Evolutionary conservation across 768 basidiomycete species (phyloP), one percentile per base, ranked within the genome.

Genomic region (Lactarius hatsudake): DNA sequence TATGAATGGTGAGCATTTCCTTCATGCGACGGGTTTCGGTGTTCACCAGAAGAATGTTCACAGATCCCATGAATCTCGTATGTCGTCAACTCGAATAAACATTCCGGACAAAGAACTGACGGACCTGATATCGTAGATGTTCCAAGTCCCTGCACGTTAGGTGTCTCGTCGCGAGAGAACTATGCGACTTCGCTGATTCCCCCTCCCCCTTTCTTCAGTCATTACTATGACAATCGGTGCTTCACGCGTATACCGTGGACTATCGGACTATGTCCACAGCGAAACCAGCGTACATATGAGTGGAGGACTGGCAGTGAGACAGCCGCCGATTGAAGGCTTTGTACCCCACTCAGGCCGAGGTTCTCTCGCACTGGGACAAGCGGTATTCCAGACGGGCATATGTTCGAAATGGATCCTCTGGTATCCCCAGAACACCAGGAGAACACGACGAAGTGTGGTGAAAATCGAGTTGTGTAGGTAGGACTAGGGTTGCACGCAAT

Each of bases 221-320:
- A 38, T 57, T 12, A n/a, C 56, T 34, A 48, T 57, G 65, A 17
- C 64, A 4, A 38, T 65, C 20, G 58, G 58, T 8, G 64, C 64
- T 9, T n/a, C 58, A 23, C 58, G 59, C 3, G 40, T 60, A 15
- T 53, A 65, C 51, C 36, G 40, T 8, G 64, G 48, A 32, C 64
- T 65, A 1, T 23, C 43, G 1, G 42, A 64, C 28, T 48, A 57
- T 58, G 12, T 32, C 15, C 30, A 32, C 17, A 55, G 2, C 0
- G 54, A 15, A 55, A 0, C 15, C 30, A 17, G 0, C 30, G 30
- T n/a, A 55, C 15, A 9, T 5, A 7, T n/a, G 54, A 55, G 5
- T 26, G 13, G 20, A 38, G 36, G 36, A 0, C 12, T 38, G 10
- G 2, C 36, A 1, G 36, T 38, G 36, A 38, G 36, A 38, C 36